Evolutionary conservation across 192 early-diverging fungal species (phyloP), one percentile per base, ranked within the genome.

Genomic region (Coemansia sp.): DNA sequence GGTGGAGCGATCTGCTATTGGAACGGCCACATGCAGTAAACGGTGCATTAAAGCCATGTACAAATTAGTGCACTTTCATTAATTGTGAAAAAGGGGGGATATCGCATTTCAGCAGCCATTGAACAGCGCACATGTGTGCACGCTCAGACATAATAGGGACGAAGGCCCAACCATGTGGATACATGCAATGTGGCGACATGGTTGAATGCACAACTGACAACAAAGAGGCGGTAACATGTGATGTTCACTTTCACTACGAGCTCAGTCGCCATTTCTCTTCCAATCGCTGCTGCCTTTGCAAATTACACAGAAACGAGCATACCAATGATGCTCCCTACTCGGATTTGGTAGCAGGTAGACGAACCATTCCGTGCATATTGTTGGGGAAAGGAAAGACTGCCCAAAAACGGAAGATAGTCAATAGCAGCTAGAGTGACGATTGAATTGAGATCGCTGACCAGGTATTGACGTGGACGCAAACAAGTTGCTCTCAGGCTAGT

Each of bases 131-230:
- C 58, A 61, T 62, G 55, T 33, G 13, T 31, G 55, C 55, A 15
- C 31, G 55, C 55, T 33, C 55, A 58, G 55, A 33, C 31, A 18
- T 7, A 3, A 34, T 13, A 33, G 55, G 55, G 33, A 29, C 2
- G 18, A 33, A 11, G 29, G 27, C 29, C 29, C 55, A 58, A 31
- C 3, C 29, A 34, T 58, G 61, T 41, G 61, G 61, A 41, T 34
- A 41, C 61, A 61, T 61, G 58, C 34, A 61, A 11, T 61, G 33
- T 18, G 39, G n/a, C 20, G n/a, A 34, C 61, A 40, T 62, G 61
- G 61, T 20, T 36, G 61, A 62, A 62, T 62, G 61, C 39, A 62
- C 38, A 6, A 15, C 15, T 20, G 61, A 8, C n/a, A 39, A 3
- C n/a, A 39, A 62, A 41, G 16, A 62, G n/a, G 61, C 22, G 27